Conservation (phyloP, 106 monocot species). For the Apostasia shenzhenica region DNA sequence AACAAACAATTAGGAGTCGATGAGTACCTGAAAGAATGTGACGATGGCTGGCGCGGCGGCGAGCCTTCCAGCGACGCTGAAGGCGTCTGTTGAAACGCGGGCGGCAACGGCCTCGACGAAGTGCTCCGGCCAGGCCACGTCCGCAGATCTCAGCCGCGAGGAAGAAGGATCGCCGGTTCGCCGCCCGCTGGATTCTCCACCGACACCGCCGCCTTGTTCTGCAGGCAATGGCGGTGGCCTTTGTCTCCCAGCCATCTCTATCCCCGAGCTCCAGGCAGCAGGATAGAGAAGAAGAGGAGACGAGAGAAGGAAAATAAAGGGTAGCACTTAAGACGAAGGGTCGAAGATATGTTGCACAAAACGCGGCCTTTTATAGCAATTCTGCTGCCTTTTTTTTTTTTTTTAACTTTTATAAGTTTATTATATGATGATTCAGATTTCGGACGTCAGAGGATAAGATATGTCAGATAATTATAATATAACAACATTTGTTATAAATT, state of each 20-base stretch:
- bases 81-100: conserved; percentile 35
- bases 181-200: background rate
- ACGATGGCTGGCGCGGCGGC: conserved; percentile 54
- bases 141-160: conserved; percentile 28
- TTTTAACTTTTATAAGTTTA: no score
- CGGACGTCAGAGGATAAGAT: no score
- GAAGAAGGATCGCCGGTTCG: conserved; percentile 25
- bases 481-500: no score
- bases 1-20: no score
- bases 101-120: conserved; percentile 54
- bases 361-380: background rate
- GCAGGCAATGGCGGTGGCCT: conserved; percentile 5
- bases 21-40: conserved; percentile 58
- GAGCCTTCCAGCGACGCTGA: conserved; percentile 24
- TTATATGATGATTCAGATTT: no score
- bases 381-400: no score
- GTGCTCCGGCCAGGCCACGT: conserved; percentile 64
- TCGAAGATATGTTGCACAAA: background rate
- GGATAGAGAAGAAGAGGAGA: background rate
- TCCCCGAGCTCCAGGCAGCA: background rate
- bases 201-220: background rate
- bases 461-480: no score
- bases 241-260: background rate
- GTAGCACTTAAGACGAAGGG: background rate
- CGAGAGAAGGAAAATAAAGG: background rate